A percentile compares a stretch with the other conserved stretches of the same genome.
Conservation (phyloP, 768 basidiomycete genomes). For the Leccinum fibrillosum region DNA sequence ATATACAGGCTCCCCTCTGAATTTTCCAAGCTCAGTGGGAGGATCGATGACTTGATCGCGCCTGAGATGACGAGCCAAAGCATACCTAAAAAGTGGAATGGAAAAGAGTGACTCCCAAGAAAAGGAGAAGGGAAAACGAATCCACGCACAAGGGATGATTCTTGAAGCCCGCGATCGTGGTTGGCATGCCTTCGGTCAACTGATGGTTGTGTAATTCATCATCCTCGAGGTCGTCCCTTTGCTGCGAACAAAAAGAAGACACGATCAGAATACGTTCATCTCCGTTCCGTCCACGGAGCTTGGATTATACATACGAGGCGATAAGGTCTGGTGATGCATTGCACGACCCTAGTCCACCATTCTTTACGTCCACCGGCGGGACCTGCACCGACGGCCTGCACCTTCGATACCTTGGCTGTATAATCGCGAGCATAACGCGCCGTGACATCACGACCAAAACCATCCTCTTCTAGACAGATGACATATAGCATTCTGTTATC, state of each 20-base stretch:
- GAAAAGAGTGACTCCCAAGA: conserved; percentile 8
- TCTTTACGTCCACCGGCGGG: conserved; percentile 56
- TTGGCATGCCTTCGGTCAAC: conserved; percentile 90
- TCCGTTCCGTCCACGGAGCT: conserved; percentile 18
- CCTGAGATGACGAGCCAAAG: conserved; percentile 81
- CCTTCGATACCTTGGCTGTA: conserved; percentile 74
- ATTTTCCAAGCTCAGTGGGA: conserved; percentile 80
- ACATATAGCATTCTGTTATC: conserved; percentile 94
- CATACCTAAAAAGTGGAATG: conserved; percentile 53
- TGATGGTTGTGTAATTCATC: conserved; percentile 78
- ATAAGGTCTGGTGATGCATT: conserved; percentile 68
- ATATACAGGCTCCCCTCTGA: conserved; percentile 91
- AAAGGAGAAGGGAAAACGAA: background rate
- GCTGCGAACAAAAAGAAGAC: conserved; percentile 40
- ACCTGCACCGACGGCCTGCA: conserved; percentile 57
- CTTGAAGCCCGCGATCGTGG: conserved; percentile 87
- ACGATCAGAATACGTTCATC: conserved; percentile 13
- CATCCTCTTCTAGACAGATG: conserved; percentile 91
- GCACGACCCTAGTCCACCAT: conserved; percentile 83
- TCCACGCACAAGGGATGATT: conserved; percentile 77
- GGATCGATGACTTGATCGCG: conserved; percentile 85
- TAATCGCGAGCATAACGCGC: conserved; percentile 82
- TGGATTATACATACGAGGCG: conserved; percentile 57
- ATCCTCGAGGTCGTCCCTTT: conserved; percentile 91
- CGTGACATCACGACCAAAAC: conserved; percentile 88